phyloP scores from a whole-genome alignment of 108 stramenopile species.

The Pseudonitzschia delicatissima region DNA sequence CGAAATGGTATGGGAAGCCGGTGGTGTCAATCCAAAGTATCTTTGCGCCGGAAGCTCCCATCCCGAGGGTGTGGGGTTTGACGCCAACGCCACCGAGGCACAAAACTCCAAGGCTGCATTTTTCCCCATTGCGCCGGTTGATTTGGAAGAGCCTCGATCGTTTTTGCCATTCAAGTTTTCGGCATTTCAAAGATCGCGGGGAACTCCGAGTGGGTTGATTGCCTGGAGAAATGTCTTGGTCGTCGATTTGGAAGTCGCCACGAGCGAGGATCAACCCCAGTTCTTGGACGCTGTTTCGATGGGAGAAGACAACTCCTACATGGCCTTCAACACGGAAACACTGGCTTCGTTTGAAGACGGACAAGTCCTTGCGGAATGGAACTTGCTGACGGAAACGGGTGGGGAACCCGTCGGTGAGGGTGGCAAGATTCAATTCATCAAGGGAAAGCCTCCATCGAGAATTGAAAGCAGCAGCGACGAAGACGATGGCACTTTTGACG shows the following conservation, averaged over 20 bases:
- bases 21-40: background rate
- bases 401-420: background rate
- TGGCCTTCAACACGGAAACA: background rate
- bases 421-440: background rate
- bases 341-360: background rate
- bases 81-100: background rate
- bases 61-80: background rate
- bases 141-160: background rate
- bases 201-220: background rate
- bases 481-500: background rate
- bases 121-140: background rate
- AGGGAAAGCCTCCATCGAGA: background rate
- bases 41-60: background rate
- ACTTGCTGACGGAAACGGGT: background rate
- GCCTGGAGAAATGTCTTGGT: background rate
- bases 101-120: background rate
- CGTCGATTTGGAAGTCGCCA: background rate
- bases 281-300: background rate
- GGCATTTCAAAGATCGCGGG: background rate
- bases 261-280: background rate
- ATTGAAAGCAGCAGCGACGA: background rate
- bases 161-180: background rate
- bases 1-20: background rate
- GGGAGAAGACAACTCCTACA: background rate
- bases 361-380: background rate